A percentile compares a stretch with the other conserved stretches of the same genome.
These are phyloP conservation scores for Begonia loranthoides DNA, from an alignment of 306 rosid species.

Conservation along the genomic window DNA sequence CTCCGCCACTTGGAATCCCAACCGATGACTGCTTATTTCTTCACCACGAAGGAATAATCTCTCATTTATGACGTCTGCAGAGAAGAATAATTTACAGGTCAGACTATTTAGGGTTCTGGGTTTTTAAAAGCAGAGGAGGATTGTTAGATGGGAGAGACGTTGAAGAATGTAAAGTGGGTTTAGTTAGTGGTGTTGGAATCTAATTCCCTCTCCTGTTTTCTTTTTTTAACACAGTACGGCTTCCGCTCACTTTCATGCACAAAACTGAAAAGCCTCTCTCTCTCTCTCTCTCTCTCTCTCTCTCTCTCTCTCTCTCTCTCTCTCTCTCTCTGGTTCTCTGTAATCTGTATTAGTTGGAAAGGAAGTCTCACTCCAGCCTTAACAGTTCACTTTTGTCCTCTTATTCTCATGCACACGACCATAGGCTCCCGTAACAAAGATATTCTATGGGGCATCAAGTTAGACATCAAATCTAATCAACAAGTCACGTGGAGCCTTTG, in stretches of 20 bases:
- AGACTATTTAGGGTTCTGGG: too few relatives aligned
- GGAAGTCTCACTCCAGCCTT: slow-evolving; percentile 9
- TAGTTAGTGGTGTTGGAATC: slow-evolving; percentile 18
- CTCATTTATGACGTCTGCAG: too few relatives aligned
- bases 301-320: too few relatives aligned
- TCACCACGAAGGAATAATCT: too few relatives aligned
- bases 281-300: too few relatives aligned
- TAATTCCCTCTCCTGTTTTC: slow-evolving; percentile 12
- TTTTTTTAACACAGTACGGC: neutral
- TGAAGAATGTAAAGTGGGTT: neutral
- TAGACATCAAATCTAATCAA: too few relatives aligned
- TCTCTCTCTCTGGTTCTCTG: neutral
- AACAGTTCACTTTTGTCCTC: neutral
- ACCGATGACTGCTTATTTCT: too few relatives aligned
- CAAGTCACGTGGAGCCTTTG: too few relatives aligned
- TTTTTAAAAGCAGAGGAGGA: neutral
- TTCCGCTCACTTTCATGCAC: slow-evolving; percentile 9
- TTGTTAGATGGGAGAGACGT: neutral
- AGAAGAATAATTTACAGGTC: too few relatives aligned
- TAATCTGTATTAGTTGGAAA: slow-evolving; percentile 6
- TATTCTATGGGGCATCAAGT: too few relatives aligned
- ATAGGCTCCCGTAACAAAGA: too few relatives aligned
- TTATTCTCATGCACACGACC: neutral
- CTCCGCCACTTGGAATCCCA: too few relatives aligned
- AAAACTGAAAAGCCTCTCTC: neutral